Percentiles rank a stretch among this genome's conserved stretches.
phyloP scores from a whole-genome alignment of 805 yeast genomes.

The Candida endomychidarum region DNA sequence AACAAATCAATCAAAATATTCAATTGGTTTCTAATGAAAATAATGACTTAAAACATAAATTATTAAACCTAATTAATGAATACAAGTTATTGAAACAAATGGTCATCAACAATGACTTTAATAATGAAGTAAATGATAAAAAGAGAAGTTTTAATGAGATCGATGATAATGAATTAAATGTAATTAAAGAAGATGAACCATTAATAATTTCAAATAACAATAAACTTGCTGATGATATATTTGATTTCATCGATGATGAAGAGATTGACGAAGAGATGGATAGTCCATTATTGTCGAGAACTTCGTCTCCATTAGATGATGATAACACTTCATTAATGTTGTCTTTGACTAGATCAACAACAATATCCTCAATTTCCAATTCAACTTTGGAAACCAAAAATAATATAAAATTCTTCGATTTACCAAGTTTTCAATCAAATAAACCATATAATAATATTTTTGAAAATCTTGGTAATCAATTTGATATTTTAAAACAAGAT shows the following conservation, averaged over 20 bases:
- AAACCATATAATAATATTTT: constrained; percentile 1
- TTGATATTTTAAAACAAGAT: constrained; percentile 26
- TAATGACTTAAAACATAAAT: constrained; percentile 31
- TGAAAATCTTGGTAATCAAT: constrained; percentile 8
- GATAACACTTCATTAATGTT: constrained; percentile 37
- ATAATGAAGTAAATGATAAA: constrained; percentile 2
- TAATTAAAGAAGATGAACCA: constrained; percentile 7
- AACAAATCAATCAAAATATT: constrained; percentile 10
- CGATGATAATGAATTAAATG: constrained; percentile 7
- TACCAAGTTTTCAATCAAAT: constrained; percentile 23
- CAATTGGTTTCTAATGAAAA: constrained; percentile 32
- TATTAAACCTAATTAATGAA: constrained; percentile 39
- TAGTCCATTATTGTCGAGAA: constrained; percentile 34
- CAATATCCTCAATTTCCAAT: constrained; percentile 32
- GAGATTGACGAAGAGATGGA: constrained; percentile 20
- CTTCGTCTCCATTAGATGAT: constrained; percentile 36
- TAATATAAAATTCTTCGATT: constrained; percentile 26
- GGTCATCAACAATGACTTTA: constrained; percentile 18
- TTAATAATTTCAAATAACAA: not conserved
- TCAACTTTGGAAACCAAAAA: constrained; percentile 17
- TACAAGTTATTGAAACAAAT: constrained; percentile 35
- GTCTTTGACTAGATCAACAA: constrained; percentile 41
- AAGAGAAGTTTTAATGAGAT: constrained; percentile 10
- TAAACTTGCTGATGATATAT: constrained; percentile 8
- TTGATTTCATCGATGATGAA: constrained; percentile 15